phyloP scores from a whole-genome alignment of 1,139 yeast genomes.

The Blastobotrys petasosporus region DNA sequence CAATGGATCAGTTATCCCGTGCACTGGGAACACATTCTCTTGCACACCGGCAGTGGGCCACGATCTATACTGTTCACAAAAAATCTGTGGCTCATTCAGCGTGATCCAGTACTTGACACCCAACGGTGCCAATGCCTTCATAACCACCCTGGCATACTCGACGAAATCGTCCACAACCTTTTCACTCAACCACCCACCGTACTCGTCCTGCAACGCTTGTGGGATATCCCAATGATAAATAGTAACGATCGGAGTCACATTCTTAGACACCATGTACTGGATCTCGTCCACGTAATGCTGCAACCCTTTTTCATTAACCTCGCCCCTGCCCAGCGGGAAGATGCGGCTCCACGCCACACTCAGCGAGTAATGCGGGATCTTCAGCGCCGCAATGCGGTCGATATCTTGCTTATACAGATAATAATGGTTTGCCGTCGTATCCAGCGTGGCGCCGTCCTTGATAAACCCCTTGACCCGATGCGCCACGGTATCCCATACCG shows the following conservation, averaged over 20 bases:
- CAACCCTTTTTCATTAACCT: slow-evolving; percentile 33
- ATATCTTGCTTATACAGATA: slow-evolving; percentile 36
- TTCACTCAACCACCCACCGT: slow-evolving; percentile 32
- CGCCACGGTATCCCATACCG: slow-evolving; percentile 30
- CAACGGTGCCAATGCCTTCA: slow-evolving; percentile 34
- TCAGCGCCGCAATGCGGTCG: slow-evolving; percentile 34
- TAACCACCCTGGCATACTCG: slow-evolving; percentile 34
- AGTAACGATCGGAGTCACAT: slow-evolving; percentile 35
- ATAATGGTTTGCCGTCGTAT: slow-evolving; percentile 35
- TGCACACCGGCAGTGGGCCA: slow-evolving; percentile 22
- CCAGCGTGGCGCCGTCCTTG: slow-evolving; percentile 30
- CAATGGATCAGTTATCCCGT: slow-evolving; percentile 14
- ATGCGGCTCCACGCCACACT: slow-evolving; percentile 38
- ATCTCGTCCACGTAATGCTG: slow-evolving; percentile 37
- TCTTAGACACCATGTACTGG: slow-evolving; percentile 31
- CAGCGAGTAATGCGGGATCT: slow-evolving; percentile 35
- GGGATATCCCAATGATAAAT: slow-evolving; percentile 31
- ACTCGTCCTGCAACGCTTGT: slow-evolving; percentile 25
- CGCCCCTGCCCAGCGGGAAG: slow-evolving; percentile 34
- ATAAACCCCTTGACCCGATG: slow-evolving; percentile 21
- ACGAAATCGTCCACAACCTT: slow-evolving; percentile 36
- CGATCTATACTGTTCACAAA: slow-evolving; percentile 20
- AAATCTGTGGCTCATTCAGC: slow-evolving; percentile 35
- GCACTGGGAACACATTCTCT: slow-evolving; percentile 23
- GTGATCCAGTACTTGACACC: slow-evolving; percentile 36